These are phyloP conservation scores for Haplosporangium sp. DNA, from an alignment of 371 early-diverging fungal genomes.

Conservation along the genomic window DNA sequence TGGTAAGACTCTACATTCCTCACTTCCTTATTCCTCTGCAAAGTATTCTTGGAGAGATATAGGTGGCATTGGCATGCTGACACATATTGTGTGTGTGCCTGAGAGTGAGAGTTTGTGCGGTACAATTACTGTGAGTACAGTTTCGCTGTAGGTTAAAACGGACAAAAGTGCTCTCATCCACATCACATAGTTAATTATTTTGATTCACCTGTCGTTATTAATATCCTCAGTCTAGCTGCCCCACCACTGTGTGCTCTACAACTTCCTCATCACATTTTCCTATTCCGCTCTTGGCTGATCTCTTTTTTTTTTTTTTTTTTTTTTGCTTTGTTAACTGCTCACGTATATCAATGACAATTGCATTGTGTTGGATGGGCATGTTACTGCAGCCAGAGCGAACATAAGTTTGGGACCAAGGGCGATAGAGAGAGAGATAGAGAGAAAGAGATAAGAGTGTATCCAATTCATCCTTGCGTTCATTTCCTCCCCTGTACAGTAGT, in stretches of 20 bases:
- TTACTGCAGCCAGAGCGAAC: too few species aligned
- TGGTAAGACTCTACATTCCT: conserved; percentile 28
- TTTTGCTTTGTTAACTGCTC: neutral
- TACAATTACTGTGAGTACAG: too few species aligned
- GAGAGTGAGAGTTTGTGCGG: too few species aligned
- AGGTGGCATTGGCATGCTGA: too few species aligned
- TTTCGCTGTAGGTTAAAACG: neutral
- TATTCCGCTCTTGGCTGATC: too few species aligned
- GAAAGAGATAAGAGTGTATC: neutral
- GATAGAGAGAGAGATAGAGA: neutral
- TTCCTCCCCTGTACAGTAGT: neutral
- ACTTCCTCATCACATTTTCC: neutral
- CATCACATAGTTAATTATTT: conserved; percentile 39
- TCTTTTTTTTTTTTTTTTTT: too few species aligned
- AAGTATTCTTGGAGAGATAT: too few species aligned
- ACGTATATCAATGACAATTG: neutral
- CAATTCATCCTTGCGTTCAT: neutral
- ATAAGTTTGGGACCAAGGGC: too few species aligned
- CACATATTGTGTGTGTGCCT: too few species aligned
- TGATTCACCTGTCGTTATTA: too few species aligned
- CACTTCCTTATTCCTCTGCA: too few species aligned
- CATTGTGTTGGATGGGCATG: too few species aligned
- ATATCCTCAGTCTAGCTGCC: neutral
- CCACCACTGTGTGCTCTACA: neutral
- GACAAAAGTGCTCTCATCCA: conserved; percentile 22